phyloP scores from a whole-genome alignment of 345 rosid genomes.

The Nephelium lappaceum region DNA sequence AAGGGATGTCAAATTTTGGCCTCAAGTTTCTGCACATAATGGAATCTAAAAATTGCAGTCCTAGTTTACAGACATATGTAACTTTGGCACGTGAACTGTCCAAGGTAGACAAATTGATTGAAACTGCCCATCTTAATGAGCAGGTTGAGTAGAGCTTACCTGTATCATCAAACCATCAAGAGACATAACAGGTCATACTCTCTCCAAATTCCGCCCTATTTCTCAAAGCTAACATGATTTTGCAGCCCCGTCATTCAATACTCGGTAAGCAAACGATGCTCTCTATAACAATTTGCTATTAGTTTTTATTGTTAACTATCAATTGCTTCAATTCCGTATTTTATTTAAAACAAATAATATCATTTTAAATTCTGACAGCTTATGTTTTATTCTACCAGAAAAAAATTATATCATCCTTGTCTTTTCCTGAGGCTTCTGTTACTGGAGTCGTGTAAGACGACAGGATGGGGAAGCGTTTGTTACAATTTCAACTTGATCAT shows the following conservation, averaged over 20 bases:
- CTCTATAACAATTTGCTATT: background rate
- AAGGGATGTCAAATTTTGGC: constrained; percentile 47
- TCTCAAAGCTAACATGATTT: background rate
- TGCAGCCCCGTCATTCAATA: background rate
- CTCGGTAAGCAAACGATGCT: constrained; percentile 16
- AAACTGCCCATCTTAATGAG: constrained; percentile 27
- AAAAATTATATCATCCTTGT: background rate
- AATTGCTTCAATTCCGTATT: constrained; percentile 6
- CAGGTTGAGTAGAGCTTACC: constrained; percentile 8
- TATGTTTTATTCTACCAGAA: constrained; percentile 5
- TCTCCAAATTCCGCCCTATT: background rate
- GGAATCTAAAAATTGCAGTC: constrained; percentile 45
- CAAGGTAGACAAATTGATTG: constrained; percentile 37
- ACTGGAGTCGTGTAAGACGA: background rate
- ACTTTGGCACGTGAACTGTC: constrained; percentile 51
- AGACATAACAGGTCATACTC: background rate
- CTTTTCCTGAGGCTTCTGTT: background rate
- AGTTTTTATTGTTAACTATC: background rate
- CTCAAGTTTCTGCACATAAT: constrained; percentile 52
- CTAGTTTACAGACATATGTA: constrained; percentile 39
- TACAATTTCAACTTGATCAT: background rate
- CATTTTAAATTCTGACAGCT: constrained; percentile 3
- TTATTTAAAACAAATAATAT: background rate
- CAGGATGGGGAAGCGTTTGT: background rate
- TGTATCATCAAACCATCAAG: background rate